Conservation (phyloP, 345 rosid species). For the Eucalyptus albens region DNA sequence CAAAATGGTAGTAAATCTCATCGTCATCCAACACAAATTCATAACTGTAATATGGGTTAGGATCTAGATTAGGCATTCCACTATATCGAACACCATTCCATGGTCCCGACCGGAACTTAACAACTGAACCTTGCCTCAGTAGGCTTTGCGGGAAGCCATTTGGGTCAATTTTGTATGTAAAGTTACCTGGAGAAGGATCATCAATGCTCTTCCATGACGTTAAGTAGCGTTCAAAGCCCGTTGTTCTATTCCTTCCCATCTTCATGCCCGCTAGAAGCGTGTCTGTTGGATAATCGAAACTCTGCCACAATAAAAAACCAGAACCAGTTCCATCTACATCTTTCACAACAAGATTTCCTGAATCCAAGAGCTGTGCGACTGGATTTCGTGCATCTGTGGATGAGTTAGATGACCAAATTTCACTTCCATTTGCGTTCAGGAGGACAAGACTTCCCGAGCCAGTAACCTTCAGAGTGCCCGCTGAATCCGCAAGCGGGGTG, state of each 20-base stretch:
- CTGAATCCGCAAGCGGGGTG: not conserved
- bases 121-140: not conserved
- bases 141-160: slow-evolving; percentile 25
- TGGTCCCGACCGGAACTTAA: slow-evolving; percentile 21
- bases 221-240: slow-evolving; percentile 11
- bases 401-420: slow-evolving; percentile 1
- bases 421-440: not conserved
- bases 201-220: slow-evolving; percentile 29
- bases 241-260: slow-evolving; percentile 20
- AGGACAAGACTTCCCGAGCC: not conserved
- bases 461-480: not conserved
- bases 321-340: not conserved
- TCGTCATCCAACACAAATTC: slow-evolving; percentile 6
- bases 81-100: slow-evolving; percentile 36
- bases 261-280: slow-evolving; percentile 35
- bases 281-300: slow-evolving; percentile 39
- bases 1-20: slow-evolving; percentile 17
- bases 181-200: slow-evolving; percentile 29
- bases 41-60: not conserved
- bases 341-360: slow-evolving; percentile 24
- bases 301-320: slow-evolving; percentile 29
- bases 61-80: slow-evolving; percentile 16
- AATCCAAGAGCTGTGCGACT: not conserved
- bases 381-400: not conserved
- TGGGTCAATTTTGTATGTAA: slow-evolving; percentile 1